A percentile compares a stretch with the other conserved stretches of the same genome.
These are phyloP conservation scores for Naganishia albida DNA, from an alignment of 1,284 basidiomycete genomes.

Conservation along the genomic window DNA sequence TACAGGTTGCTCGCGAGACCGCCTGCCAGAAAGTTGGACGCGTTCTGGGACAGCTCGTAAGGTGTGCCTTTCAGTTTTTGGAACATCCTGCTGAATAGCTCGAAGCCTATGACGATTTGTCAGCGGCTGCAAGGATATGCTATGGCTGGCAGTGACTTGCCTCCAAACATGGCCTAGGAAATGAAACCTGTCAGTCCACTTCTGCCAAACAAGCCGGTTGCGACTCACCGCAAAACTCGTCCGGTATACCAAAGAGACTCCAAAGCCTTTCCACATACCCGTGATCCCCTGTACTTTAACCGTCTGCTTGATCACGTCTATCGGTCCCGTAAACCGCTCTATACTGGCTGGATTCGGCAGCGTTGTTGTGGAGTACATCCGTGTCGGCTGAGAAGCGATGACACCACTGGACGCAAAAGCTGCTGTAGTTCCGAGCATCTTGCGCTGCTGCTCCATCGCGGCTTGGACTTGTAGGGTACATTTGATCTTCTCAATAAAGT, in stretches of 20 bases:
- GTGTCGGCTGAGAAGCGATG: background rate
- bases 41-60: slow-evolving; percentile 48
- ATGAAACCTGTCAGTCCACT: background rate
- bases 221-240: slow-evolving; percentile 47
- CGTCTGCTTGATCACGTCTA: slow-evolving; percentile 53
- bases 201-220: background rate
- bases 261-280: slow-evolving; percentile 53
- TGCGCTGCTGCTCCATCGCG: slow-evolving; percentile 38
- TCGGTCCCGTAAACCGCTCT: slow-evolving; percentile 42
- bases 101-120: slow-evolving; percentile 43
- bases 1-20: slow-evolving; percentile 54
- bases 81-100: slow-evolving; percentile 53
- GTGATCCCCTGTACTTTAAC: slow-evolving; percentile 43
- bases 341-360: background rate
- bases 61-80: slow-evolving; percentile 48
- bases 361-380: slow-evolving; percentile 8
- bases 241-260: slow-evolving; percentile 51
- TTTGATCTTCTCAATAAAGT: slow-evolving; percentile 54
- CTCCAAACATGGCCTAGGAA: slow-evolving; percentile 48
- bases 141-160: slow-evolving; percentile 36
- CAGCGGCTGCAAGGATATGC: background rate
- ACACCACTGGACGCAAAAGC: background rate
- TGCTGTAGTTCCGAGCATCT: slow-evolving; percentile 39
- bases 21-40: slow-evolving; percentile 51
- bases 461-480: slow-evolving; percentile 51